phyloP scores from a whole-genome alignment of 2,329 filamentous ascomycete genomes.

The Diaporthe ampelina region DNA sequence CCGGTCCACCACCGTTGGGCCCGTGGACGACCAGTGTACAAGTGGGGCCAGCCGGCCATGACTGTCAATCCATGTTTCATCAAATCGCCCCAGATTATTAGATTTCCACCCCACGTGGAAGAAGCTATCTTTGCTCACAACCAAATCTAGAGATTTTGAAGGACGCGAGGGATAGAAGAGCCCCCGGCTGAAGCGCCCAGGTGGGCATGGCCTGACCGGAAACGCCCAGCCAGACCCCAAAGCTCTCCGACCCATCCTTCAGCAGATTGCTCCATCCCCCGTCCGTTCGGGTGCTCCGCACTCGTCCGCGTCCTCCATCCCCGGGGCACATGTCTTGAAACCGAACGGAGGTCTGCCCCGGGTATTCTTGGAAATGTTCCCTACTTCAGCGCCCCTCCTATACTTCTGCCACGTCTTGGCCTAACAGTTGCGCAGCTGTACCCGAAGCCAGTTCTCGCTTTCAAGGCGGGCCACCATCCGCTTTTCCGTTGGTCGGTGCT shows the following conservation, averaged over 20 bases:
- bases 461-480: slow-evolving; percentile 70
- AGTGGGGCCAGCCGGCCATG: slow-evolving; percentile 3
- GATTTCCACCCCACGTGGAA: not conserved
- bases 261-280: not conserved
- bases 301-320: slow-evolving; percentile 36
- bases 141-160: no score
- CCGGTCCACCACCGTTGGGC: not conserved
- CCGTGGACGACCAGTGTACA: not conserved
- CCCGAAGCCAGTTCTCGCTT: slow-evolving; percentile 70
- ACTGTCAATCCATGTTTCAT: not conserved
- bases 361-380: slow-evolving; percentile 52
- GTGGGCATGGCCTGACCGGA: not conserved
- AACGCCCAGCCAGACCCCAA: slow-evolving; percentile 14
- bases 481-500: slow-evolving; percentile 67
- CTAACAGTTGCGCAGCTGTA: slow-evolving; percentile 61
- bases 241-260: slow-evolving; percentile 11
- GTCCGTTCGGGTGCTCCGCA: not conserved
- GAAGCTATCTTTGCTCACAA: not conserved
- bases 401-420: slow-evolving; percentile 42
- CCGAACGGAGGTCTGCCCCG: slow-evolving; percentile 54
- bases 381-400: slow-evolving; percentile 53
- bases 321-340: slow-evolving; percentile 50
- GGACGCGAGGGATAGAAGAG: not conserved
- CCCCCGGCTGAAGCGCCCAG: no score
- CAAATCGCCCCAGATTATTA: not conserved